Base-by-base conservation (phyloP, 257 asterid genomes). In the Forsythia suspensa region DNA sequence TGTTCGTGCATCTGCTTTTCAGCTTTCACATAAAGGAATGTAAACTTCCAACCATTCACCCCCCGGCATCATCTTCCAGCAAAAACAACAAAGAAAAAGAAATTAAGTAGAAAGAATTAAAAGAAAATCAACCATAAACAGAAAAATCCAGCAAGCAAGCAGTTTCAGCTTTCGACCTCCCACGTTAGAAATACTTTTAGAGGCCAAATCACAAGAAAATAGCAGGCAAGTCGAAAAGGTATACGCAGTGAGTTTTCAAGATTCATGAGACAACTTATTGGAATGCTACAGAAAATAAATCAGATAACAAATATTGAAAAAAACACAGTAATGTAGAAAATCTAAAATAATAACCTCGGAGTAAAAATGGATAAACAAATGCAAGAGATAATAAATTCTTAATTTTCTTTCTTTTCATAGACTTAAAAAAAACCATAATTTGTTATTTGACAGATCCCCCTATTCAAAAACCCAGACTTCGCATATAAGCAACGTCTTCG, bases 381-480 rank as follows among this genome's bases (percentile, higher is more conserved):
- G 65, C 65, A 1, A 55, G 16, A 18, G 65, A 52, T 16, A 52
- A 55, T 55, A 16, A 51, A 55, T 9, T 71, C 61, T 57, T 59
- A 6, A 15, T n/a, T 36, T 48, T 37, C 48, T 70, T 38, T 24
- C 24, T 57, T 24, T 55, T 1, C 34, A 1, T 57, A 38, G 41
- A 51, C 69, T 16, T 36, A 34, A 59, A 42, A 41, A 59, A 42
- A 36, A 79, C 29, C 68, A 16, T 11, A 65, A 74, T 34, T 21
- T 5, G 38, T 39, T 11, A 66, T 82, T 57, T 68, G 51, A 74
- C 65, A 59, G 63, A 16, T 29, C 48, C 75, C 77, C 70, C 74
- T 24, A 21, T 11, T 46, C 52, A 59, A 67, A 71, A 75, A 75
- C 59, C 86, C 78, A 44, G 46, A 63, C 67, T 82, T 74, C 70